Conservation (phyloP, 176 grass and related monocot genomes). For the Hordeum marinum region DNA sequence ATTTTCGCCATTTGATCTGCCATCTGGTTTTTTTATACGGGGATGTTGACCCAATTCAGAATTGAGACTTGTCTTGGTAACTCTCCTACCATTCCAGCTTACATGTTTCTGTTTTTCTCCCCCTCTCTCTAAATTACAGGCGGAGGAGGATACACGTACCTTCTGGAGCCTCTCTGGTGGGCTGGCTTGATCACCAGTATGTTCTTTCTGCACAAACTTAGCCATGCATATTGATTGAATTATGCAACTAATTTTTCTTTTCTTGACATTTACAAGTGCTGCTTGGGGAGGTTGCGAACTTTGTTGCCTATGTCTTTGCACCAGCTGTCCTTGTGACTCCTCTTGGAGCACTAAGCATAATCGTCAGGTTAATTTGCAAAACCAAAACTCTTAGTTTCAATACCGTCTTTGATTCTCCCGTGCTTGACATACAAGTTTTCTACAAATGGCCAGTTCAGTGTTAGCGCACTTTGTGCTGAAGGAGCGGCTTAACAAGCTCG, state of each 20-base stretch:
- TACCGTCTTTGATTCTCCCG: not conserved
- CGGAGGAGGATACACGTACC: slow-evolving; percentile 81
- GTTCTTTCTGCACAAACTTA: not conserved
- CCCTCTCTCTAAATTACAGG: slow-evolving; percentile 31
- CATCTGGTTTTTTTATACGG: not conserved
- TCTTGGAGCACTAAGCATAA: slow-evolving; percentile 93
- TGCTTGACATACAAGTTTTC: not conserved
- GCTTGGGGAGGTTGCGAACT: slow-evolving; percentile 84
- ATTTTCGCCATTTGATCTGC: not conserved
- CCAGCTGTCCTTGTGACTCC: slow-evolving; percentile 90
- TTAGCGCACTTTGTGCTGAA: slow-evolving; percentile 85
- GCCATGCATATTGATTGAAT: not conserved
- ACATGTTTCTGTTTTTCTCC: not conserved
- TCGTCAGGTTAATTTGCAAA: slow-evolving; percentile 55
- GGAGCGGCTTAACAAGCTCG: slow-evolving; percentile 70
- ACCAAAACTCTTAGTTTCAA: not conserved
- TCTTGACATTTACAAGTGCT: slow-evolving; percentile 63
- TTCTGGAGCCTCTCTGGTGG: slow-evolving; percentile 89
- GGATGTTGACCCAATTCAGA: not conserved
- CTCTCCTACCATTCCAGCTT: not conserved
- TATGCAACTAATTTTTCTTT: slow-evolving; percentile 5
- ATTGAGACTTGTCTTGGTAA: not conserved
- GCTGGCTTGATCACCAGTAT: slow-evolving; percentile 93
- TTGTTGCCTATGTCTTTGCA: slow-evolving; percentile 83
- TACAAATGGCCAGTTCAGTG: slow-evolving; percentile 47